Evolutionary conservation across 441 rosid genomes (phyloP), one percentile per base, ranked within the genome.

Genomic region (Euphorbia celastroides): DNA sequence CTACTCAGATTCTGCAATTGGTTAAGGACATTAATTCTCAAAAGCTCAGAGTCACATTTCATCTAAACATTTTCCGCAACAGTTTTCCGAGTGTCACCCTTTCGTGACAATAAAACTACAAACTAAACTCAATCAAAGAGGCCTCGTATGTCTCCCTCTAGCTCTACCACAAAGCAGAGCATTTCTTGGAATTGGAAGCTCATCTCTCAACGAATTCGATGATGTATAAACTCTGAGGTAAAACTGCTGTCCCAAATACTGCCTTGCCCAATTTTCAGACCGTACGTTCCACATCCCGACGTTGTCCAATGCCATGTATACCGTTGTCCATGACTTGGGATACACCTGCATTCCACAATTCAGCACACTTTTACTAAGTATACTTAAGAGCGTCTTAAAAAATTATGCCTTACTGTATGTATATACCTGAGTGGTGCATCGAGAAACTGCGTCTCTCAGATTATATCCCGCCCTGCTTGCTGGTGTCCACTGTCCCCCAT

Each of bases 271-370:
- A 70, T 73, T 81, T 74, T 94, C 99, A 0, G 99, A 84, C 68
- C 96, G 82, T 68, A 91, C 16, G 80, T 91, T 89, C 97, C 99
- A 94, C 97, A 91, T 91, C 38, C 99, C 99, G 16, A 84, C 96
- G 9, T 94, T 91, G 82, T 94, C 97, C 19, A 94, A 70, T 2
- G 99, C 82, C 76, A 91, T 76, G 72, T 88, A 88, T 56, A 94
- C 81, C 1, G 99, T 92, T 4, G 97, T 81, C 99, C 99, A 94
- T 58, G 96, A 85, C 67, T 81, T 82, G n/a, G 99, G 99, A 72
- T 89, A 94, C 57, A 91, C 97, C 92, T 93, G 74, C 78, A 74
- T 9, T 46, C 7, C 30, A 0, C 13, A 16, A 13, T 12, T 27
- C 63, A 38, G n/a, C n/a, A n/a, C n/a, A n/a, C n/a, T n/a, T n/a